phyloP scores from a whole-genome alignment of 2,329 filamentous ascomycete species.

The Tolypocladium pustulatum region DNA sequence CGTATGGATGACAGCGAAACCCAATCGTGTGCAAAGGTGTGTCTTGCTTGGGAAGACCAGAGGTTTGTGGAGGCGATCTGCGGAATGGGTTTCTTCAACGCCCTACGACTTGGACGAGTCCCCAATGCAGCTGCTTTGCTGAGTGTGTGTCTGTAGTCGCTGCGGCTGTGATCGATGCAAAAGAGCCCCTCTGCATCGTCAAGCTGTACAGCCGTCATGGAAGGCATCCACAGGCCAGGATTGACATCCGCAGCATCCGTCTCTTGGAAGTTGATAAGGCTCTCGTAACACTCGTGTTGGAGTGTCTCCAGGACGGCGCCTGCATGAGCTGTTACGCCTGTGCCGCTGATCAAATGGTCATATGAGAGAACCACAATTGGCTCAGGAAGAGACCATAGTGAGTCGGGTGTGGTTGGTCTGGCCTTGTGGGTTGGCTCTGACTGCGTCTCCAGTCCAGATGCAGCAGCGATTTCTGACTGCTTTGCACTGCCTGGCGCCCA shows the following conservation, averaged over 20 bases:
- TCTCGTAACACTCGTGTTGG: not conserved
- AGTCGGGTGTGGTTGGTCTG: not conserved
- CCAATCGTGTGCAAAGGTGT: conserved; percentile 4
- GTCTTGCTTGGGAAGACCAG: conserved; percentile 1
- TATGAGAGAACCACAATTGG: not conserved
- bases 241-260: not conserved
- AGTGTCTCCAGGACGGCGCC: not conserved
- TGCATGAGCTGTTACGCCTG: not conserved
- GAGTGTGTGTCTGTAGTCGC: not conserved
- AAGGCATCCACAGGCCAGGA: not conserved
- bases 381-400: not conserved
- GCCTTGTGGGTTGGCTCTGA: not conserved
- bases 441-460: not conserved
- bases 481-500: not conserved
- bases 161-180: not conserved
- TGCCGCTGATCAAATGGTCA: not conserved
- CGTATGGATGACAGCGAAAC: conserved; percentile 4
- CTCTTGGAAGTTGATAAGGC: not conserved
- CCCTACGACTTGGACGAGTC: conserved; percentile 1
- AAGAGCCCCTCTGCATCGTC: not conserved
- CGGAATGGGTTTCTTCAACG: not conserved
- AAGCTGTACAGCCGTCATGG: not conserved
- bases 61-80: conserved; percentile 1
- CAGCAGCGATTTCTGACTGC: not conserved
- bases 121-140: not conserved